phyloP scores from a whole-genome alignment of 1,139 yeast species.

The Hyphopichia pseudoburtonii region DNA sequence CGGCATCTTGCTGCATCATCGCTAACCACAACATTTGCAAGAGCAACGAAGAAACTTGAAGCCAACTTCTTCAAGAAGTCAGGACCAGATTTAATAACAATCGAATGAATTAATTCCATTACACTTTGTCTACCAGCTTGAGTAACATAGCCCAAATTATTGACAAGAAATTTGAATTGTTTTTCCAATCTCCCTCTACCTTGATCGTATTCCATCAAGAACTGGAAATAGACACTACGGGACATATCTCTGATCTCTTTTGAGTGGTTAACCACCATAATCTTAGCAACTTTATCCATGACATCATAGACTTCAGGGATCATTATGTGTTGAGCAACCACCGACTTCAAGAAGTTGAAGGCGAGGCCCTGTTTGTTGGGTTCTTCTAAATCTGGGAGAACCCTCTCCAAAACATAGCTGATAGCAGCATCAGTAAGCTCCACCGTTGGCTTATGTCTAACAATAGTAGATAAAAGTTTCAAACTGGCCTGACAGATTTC shows the following conservation, averaged over 20 bases:
- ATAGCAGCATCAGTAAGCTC: slow-evolving; percentile 70
- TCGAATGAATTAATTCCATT: slow-evolving; percentile 76
- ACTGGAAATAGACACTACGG: slow-evolving; percentile 79
- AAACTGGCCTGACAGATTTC: slow-evolving; percentile 84
- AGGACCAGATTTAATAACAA: slow-evolving; percentile 65
- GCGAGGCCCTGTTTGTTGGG: slow-evolving; percentile 89
- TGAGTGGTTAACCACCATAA: slow-evolving; percentile 89
- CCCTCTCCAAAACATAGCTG: slow-evolving; percentile 70
- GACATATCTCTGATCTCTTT: slow-evolving; percentile 84
- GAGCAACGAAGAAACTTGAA: slow-evolving; percentile 76
- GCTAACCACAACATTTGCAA: slow-evolving; percentile 73
- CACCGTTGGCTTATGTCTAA: slow-evolving; percentile 68
- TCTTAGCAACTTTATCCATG: slow-evolving; percentile 76
- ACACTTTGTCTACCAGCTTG: slow-evolving; percentile 88
- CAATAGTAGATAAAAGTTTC: slow-evolving; percentile 68
- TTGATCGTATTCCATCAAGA: slow-evolving; percentile 92
- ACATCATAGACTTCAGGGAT: slow-evolving; percentile 89
- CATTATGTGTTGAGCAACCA: slow-evolving; percentile 69
- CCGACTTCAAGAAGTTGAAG: slow-evolving; percentile 75
- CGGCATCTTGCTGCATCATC: slow-evolving; percentile 84
- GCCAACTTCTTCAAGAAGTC: slow-evolving; percentile 64
- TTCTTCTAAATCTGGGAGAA: slow-evolving; percentile 88
- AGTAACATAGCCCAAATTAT: slow-evolving; percentile 81
- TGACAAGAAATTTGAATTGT: slow-evolving; percentile 80
- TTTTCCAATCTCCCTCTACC: slow-evolving; percentile 83